A percentile compares a stretch with the other conserved stretches of the same genome.
These are phyloP conservation scores for Aaosphaeria pasadenensis DNA, from an alignment of 2,329 filamentous ascomycete species.

Conservation along the genomic window DNA sequence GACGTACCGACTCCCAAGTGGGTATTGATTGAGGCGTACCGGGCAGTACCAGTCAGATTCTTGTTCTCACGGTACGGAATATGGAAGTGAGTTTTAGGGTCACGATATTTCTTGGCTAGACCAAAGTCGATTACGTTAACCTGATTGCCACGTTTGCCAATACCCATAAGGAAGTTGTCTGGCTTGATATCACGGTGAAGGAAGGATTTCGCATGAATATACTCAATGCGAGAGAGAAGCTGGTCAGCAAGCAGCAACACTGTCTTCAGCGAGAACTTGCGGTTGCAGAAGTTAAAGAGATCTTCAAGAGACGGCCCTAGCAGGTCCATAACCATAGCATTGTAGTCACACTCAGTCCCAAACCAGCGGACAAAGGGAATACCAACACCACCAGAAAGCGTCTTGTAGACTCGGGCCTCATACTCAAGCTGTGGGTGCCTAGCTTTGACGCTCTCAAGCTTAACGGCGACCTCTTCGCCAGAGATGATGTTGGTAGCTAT, in stretches of 20 bases:
- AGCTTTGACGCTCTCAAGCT: constrained; percentile 98
- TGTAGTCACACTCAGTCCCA: constrained; percentile 99
- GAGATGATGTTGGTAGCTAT: constrained; percentile 98
- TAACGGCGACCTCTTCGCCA: constrained; percentile 98
- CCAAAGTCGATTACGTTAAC: constrained; percentile 99
- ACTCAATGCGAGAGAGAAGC: constrained; percentile 98
- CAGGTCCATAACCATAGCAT: constrained; percentile 98
- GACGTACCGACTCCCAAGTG: constrained; percentile 83
- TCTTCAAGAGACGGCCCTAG: constrained; percentile 95
- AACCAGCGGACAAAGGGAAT: constrained; percentile 99
- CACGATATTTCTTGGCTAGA: constrained; percentile 98
- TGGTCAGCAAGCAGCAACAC: constrained; percentile 95
- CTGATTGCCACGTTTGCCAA: constrained; percentile 98
- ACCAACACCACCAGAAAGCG: constrained; percentile 90
- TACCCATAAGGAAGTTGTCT: constrained; percentile 99
- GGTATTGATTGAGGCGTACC: constrained; percentile 98
- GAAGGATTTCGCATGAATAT: constrained; percentile 99
- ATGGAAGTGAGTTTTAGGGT: constrained; percentile 99
- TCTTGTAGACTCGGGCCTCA: constrained; percentile 89
- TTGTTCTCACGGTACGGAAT: constrained; percentile 99
- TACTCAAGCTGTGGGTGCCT: constrained; percentile 99
- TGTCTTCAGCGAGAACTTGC: constrained; percentile 98
- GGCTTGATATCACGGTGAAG: constrained; percentile 99
- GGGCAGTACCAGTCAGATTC: constrained; percentile 97
- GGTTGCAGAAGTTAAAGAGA: constrained; percentile 99